Conservation (phyloP, 495 filamentous ascomycete genomes). For the Rhypophila decipiens region DNA sequence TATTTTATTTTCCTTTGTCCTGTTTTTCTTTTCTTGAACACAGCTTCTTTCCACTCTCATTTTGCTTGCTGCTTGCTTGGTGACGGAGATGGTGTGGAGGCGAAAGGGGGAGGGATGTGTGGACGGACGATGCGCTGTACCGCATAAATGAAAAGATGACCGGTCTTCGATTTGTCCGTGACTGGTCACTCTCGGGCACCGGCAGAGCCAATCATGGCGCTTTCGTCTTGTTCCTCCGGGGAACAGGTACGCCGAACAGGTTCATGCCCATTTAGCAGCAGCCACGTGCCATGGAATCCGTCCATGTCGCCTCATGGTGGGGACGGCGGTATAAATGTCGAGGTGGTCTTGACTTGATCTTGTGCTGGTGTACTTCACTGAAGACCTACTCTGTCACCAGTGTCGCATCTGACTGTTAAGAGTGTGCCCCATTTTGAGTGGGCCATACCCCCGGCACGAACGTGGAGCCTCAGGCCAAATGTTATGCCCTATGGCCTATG, state of each 20-base stretch:
- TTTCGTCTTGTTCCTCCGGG: background rate
- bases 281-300: conserved; percentile 22
- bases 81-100: conserved; percentile 10
- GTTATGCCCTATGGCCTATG: too few species aligned
- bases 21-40: conserved; percentile 4
- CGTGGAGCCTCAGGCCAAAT: background rate
- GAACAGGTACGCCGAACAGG: background rate
- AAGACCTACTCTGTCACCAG: too few species aligned
- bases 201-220: conserved; percentile 11
- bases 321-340: conserved; percentile 20
- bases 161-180: conserved; percentile 14
- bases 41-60: too few species aligned
- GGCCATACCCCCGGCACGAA: too few species aligned
- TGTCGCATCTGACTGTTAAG: too few species aligned
- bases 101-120: conserved; percentile 7
- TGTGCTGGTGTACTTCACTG: too few species aligned
- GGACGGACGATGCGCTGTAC: conserved; percentile 15
- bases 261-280: conserved; percentile 15
- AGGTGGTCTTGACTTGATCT: too few species aligned
- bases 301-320: conserved; percentile 14
- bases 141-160: conserved; percentile 9
- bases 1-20: conserved; percentile 10
- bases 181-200: conserved; percentile 11
- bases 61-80: too few species aligned
- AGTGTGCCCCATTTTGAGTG: too few species aligned